A percentile compares a stretch with the other conserved stretches of the same genome.
Conservation (phyloP, 2,329 filamentous ascomycete genomes). For the Venturiaceae sp. region DNA sequence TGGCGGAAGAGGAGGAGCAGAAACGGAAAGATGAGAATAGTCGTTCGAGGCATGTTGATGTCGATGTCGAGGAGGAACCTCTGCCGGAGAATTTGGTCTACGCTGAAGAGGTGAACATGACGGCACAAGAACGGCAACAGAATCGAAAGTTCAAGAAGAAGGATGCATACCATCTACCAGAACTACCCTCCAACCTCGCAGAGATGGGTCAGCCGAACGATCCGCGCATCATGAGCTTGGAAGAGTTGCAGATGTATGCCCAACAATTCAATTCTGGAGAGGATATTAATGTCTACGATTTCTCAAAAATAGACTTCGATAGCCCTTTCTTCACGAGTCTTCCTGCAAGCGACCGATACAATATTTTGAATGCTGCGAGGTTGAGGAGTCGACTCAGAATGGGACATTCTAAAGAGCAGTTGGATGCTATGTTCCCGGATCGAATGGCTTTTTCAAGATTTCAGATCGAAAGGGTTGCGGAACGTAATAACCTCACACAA, state of each 20-base stretch:
- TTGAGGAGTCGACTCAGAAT: slow-evolving; percentile 82
- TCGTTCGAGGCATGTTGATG: slow-evolving; percentile 10
- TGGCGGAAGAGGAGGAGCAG: slow-evolving; percentile 74
- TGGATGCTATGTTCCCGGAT: slow-evolving; percentile 94
- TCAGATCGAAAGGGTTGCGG: slow-evolving; percentile 86
- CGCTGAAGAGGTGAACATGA: slow-evolving; percentile 81
- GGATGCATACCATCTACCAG: slow-evolving; percentile 91
- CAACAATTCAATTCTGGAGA: slow-evolving; percentile 85
- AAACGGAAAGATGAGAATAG: slow-evolving; percentile 44
- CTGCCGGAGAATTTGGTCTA: slow-evolving; percentile 73
- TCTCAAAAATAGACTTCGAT: slow-evolving; percentile 97
- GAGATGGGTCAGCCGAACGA: slow-evolving; percentile 87
- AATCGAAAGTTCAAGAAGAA: slow-evolving; percentile 75
- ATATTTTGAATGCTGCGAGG: slow-evolving; percentile 90
- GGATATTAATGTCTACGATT: slow-evolving; percentile 81
- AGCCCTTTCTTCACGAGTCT: slow-evolving; percentile 90
- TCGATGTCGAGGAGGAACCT: slow-evolving; percentile 53
- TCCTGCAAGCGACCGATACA: slow-evolving; percentile 85
- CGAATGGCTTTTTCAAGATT: slow-evolving; percentile 95
- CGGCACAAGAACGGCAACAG: slow-evolving; percentile 61
- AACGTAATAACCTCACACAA: slow-evolving; percentile 91
- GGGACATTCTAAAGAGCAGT: slow-evolving; percentile 92
- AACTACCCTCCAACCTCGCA: slow-evolving; percentile 66
- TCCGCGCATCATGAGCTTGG: slow-evolving; percentile 89
- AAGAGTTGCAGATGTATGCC: slow-evolving; percentile 90